Conservation (phyloP, 352 stramenopile genomes). For the Pythium coloratum region DNA sequence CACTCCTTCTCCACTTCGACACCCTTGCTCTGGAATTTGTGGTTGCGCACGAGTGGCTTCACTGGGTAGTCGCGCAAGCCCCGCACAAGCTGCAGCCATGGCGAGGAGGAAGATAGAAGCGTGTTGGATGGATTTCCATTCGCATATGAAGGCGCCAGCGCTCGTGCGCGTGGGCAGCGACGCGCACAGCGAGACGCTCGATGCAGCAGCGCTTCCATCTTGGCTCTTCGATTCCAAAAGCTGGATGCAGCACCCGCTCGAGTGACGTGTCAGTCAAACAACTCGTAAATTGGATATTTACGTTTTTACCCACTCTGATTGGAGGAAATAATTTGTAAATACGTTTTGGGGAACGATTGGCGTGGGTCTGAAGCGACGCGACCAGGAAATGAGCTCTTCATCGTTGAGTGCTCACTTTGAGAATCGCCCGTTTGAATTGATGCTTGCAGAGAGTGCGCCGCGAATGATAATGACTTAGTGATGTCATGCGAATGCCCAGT, state of each 20-base stretch:
- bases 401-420: not conserved
- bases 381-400: not conserved
- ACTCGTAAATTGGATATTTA: slow-evolving; percentile 21
- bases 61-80: slow-evolving; percentile 61
- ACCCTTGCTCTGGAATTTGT: slow-evolving; percentile 51
- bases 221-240: not conserved
- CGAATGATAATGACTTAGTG: not conserved
- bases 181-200: not conserved
- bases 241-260: slow-evolving; percentile 9
- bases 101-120: not conserved
- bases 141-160: not conserved
- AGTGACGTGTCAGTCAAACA: slow-evolving; percentile 19
- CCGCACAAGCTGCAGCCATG: slow-evolving; percentile 15
- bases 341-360: slow-evolving; percentile 19
- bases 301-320: slow-evolving; percentile 6
- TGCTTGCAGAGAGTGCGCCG: too few relatives aligned
- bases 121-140: not conserved
- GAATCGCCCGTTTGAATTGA: slow-evolving; percentile 9
- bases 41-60: slow-evolving; percentile 62
- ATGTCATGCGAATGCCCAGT: slow-evolving; percentile 10
- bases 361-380: slow-evolving; percentile 10
- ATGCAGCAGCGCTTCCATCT: slow-evolving; percentile 7
- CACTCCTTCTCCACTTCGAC: slow-evolving; percentile 75
- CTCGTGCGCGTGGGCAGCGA: not conserved
- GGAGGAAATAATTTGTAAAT: slow-evolving; percentile 14